These are phyloP conservation scores for Hemerocallis citrina DNA, from an alignment of 106 monocot genomes.

Conservation along the genomic window DNA sequence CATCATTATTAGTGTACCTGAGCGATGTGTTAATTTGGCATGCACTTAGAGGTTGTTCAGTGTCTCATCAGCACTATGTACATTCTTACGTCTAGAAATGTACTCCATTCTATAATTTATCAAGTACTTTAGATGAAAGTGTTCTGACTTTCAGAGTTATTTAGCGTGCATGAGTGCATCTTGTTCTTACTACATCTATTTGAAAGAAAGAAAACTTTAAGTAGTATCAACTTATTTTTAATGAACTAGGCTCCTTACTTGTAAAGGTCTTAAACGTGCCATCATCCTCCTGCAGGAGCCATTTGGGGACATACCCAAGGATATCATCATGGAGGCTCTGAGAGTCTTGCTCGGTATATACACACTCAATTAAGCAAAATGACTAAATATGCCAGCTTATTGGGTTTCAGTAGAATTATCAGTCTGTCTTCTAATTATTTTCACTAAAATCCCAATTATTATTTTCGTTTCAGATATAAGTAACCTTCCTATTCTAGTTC, in stretches of 20 bases:
- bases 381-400: not conserved
- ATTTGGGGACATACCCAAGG: constrained; percentile 30
- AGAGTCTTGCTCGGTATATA: constrained; percentile 67
- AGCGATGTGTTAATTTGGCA: no score
- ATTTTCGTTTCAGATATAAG: constrained; percentile 49
- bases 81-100: no score
- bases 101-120: no score
- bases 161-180: not conserved
- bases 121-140: no score
- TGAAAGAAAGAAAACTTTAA: no score
- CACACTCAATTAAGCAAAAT: constrained; percentile 6
- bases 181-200: not conserved
- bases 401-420: not conserved
- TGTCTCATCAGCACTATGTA: no score
- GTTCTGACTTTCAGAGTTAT: not conserved
- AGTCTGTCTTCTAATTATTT: not conserved
- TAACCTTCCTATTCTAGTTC: constrained; percentile 79
- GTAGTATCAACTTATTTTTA: no score
- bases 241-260: no score
- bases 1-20: no score
- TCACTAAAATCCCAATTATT: not conserved
- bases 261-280: not conserved
- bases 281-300: constrained; percentile 36
- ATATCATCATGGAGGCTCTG: constrained; percentile 64
- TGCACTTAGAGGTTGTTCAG: no score